Conservation (phyloP, 805 yeast species). For the Starmerella ratchasimensis region DNA sequence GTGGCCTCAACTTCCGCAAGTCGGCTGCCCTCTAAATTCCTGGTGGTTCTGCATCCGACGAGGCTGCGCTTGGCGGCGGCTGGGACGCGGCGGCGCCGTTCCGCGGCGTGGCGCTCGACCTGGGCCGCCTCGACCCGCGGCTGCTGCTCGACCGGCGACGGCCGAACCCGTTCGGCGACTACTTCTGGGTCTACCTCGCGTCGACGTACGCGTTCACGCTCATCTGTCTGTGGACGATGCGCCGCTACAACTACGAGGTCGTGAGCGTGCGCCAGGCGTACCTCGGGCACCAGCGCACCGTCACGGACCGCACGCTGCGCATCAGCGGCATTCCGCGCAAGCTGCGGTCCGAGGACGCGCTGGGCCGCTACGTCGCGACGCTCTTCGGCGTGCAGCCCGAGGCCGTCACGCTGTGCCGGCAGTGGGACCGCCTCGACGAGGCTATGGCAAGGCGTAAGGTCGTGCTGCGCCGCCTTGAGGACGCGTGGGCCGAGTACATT, state of each 20-base stretch:
- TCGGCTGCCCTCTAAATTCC: no score
- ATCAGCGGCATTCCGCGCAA: conserved; percentile 80
- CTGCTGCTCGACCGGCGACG: conserved; percentile 1
- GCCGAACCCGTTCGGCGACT: conserved; percentile 24
- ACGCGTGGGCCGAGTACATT: conserved; percentile 56
- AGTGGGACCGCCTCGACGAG: conserved; percentile 65
- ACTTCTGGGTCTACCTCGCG: conserved; percentile 73
- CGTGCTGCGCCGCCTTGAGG: conserved; percentile 47
- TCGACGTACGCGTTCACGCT: conserved; percentile 80
- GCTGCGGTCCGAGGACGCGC: conserved; percentile 53
- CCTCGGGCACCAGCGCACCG: conserved; percentile 72
- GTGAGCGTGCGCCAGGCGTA: conserved; percentile 66
- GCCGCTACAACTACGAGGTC: conserved; percentile 53
- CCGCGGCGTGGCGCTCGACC: conserved; percentile 75
- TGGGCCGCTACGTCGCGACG: conserved; percentile 62
- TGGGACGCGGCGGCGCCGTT: no score
- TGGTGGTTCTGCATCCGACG: no score
- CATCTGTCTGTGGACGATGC: conserved; percentile 31
- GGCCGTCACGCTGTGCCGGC: conserved; percentile 65
- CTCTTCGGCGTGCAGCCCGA: conserved; percentile 70
- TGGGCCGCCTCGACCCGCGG: conserved; percentile 53
- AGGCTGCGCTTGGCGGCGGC: no score
- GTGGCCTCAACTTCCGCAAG: no score
- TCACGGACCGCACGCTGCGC: conserved; percentile 82
- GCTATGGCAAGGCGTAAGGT: conserved; percentile 46